Base-by-base conservation (phyloP, 176 grass and related monocot species). In the Poa pratensis region DNA sequence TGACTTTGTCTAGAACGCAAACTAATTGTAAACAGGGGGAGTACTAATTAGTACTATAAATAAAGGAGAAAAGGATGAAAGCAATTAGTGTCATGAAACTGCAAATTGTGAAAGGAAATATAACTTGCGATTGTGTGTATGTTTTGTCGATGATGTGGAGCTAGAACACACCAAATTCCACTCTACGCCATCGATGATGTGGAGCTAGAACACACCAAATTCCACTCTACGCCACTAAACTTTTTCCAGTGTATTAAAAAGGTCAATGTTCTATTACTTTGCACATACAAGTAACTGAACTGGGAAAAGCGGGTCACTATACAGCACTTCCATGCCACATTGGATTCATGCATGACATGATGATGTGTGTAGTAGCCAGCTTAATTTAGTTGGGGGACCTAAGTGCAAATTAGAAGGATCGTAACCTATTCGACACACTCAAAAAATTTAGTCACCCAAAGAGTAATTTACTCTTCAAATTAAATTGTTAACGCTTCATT, bases 381-480 rank as follows among this genome's bases (percentile, higher is more conserved):
- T 28, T 73, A 73, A 74, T 74, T 74, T 28, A 74, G 14, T 18
- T 27, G 13, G 48, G 22, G 9, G 43, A 27, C 42, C 43, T 49
- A 51, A 51, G 39, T 35, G 16, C 16, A 23, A 24, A 46, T 46
- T 15, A 74, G 15, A 28, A 74, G 45, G 45, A 74, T 51, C 23
- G 23, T 74, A 28, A 51, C 45, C 23, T 30, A 73, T 48, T 72
- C n/a, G 5, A 45, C 68, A 43, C 42, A 71, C 20, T 22, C 3
- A 72, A 73, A 19, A 50, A 4, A 50, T 17, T 49, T 73, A 73
- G 43, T 50, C 70, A 73, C 13, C 23, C 14, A 73, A 7, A 73
- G 42, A 28, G 19, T 70, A 23, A 48, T 73, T 24, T 46, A 73
- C 43, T 74, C 71, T 74, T 74, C 23, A 51, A 74, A 28, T 73